These are phyloP conservation scores for Zymoseptoria brevis DNA, from an alignment of 2,329 filamentous ascomycete genomes.

Conservation along the genomic window DNA sequence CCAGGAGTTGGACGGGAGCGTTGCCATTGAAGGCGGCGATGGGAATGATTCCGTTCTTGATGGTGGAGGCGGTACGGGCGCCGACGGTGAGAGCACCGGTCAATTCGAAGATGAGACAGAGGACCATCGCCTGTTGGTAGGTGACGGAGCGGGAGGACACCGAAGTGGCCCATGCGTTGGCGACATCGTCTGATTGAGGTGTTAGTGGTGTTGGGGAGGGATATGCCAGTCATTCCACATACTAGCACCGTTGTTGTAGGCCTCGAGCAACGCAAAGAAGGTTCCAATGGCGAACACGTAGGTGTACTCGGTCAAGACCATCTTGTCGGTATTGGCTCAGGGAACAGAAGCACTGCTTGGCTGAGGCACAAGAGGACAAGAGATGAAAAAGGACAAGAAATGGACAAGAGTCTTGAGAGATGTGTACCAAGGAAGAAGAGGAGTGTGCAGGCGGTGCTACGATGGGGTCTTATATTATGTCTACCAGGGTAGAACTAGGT, in stretches of 20 bases:
- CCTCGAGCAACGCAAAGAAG: slow-evolving; percentile 58
- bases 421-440: background rate
- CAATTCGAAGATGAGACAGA: slow-evolving; percentile 46
- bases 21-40: slow-evolving; percentile 40
- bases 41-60: slow-evolving; percentile 52
- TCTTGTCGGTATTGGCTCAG: slow-evolving; percentile 17
- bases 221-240: slow-evolving; percentile 1
- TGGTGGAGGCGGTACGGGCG: slow-evolving; percentile 51
- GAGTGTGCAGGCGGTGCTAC: background rate
- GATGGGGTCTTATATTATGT: background rate
- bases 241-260: slow-evolving; percentile 56
- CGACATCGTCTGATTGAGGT: slow-evolving; percentile 38
- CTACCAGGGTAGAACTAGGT: too few species aligned
- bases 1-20: slow-evolving; percentile 36
- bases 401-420: background rate
- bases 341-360: too few species aligned
- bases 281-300: slow-evolving; percentile 58
- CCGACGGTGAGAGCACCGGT: slow-evolving; percentile 46
- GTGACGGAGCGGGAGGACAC: slow-evolving; percentile 46
- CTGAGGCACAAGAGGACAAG: background rate
- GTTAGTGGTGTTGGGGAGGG: background rate
- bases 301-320: slow-evolving; percentile 47
- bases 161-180: slow-evolving; percentile 48
- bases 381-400: too few species aligned
- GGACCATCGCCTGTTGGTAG: slow-evolving; percentile 44